Conservation (phyloP, 2,329 filamentous ascomycete genomes). For the Alternaria hordeiaustralica region DNA sequence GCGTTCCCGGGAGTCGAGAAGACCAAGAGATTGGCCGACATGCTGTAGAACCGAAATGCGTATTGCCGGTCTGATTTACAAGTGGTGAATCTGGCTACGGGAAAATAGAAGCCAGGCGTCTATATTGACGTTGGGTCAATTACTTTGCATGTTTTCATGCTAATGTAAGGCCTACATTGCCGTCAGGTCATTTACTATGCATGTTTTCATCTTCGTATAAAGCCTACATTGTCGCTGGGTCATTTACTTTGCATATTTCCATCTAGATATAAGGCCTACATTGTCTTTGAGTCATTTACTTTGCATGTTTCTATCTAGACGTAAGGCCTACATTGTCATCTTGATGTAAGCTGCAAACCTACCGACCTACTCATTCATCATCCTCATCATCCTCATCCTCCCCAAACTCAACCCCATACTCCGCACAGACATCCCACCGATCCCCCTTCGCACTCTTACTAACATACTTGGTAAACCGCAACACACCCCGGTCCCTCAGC, state of each 20-base stretch:
- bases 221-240: no score
- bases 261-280: not conserved
- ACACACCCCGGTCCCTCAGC: constrained; percentile 80
- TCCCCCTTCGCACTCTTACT: constrained; percentile 83
- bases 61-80: no score
- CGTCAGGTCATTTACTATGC: not conserved
- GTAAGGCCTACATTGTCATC: not conserved
- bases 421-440: constrained; percentile 87
- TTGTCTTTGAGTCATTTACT: not conserved
- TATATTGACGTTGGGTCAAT: not conserved
- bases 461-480: constrained; percentile 97
- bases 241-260: not conserved
- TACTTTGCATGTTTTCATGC: no score
- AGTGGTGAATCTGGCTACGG: no score
- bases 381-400: constrained; percentile 56
- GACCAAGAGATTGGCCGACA: no score
- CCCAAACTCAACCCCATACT: constrained; percentile 72
- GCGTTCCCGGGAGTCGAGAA: no score
- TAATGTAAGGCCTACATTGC: no score
- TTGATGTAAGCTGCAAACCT: not conserved
- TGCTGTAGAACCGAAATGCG: no score
- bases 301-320: not conserved
- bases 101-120: not conserved
- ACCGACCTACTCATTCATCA: constrained; percentile 15
- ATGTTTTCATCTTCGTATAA: no score